Percentiles rank a stretch among this genome's conserved stretches.
These are phyloP conservation scores for Claviceps maximensis DNA, from an alignment of 2,329 filamentous ascomycete genomes.

Conservation along the genomic window DNA sequence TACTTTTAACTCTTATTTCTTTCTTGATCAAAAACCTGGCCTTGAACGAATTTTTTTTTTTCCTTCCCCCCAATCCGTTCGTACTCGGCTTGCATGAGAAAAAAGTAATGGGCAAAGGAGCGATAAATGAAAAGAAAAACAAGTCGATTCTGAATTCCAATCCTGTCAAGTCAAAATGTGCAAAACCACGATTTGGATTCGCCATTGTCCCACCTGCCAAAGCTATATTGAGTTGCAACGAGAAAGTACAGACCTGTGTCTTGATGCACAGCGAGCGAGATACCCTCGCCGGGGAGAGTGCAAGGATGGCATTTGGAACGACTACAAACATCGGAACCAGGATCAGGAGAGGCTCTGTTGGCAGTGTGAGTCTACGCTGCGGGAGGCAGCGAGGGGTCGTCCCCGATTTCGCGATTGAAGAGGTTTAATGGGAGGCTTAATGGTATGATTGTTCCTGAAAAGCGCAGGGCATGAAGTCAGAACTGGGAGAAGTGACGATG, in stretches of 20 bases:
- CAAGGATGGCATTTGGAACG: slow-evolving; percentile 3
- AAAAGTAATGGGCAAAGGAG: background rate
- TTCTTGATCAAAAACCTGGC: background rate
- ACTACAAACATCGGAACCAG: background rate
- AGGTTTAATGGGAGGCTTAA: too few relatives aligned
- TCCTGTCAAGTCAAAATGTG: background rate
- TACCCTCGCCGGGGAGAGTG: slow-evolving; percentile 1
- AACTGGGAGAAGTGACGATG: background rate
- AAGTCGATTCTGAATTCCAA: background rate
- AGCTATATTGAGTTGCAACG: background rate
- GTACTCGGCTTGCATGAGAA: too few relatives aligned
- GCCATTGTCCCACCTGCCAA: slow-evolving; percentile 1
- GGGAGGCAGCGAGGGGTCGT: background rate
- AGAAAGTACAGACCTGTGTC: slow-evolving; percentile 1
- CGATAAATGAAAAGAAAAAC: background rate
- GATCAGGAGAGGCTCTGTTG: background rate
- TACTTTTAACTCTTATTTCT: background rate
- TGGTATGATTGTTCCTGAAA: background rate
- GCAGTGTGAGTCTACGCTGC: background rate
- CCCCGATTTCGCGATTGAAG: background rate
- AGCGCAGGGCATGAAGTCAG: background rate
- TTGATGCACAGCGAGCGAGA: slow-evolving; percentile 1
- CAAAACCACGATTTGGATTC: background rate
- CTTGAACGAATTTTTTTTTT: too few relatives aligned
- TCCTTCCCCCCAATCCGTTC: too few relatives aligned